Evolutionary conservation across 768 basidiomycete species (phyloP).

Genomic region (Trametes cinnabarina): DNA sequence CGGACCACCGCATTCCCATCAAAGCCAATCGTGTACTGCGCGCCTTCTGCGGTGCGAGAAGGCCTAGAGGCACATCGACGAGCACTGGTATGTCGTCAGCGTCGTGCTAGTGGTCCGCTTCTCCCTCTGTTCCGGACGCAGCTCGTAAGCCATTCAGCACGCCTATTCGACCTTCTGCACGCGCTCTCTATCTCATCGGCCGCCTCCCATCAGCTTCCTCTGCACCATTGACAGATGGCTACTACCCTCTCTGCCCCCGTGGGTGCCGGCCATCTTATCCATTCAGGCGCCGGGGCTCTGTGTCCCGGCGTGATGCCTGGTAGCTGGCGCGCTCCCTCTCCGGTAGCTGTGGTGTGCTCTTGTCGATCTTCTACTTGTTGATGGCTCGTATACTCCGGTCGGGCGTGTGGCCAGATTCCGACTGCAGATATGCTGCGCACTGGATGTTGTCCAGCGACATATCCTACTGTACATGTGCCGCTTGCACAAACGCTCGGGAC

Average conservation of each 20-base stretch:
- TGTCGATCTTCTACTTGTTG: constrained; percentile 5
- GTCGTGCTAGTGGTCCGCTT: constrained; percentile 5
- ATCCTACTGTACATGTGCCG: neutral
- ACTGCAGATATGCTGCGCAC: neutral
- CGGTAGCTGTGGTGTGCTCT: neutral
- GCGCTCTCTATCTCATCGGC: constrained; percentile 3
- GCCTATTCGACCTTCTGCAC: neutral
- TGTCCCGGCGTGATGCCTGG: constrained; percentile 2
- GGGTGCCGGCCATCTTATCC: constrained; percentile 10
- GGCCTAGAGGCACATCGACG: neutral
- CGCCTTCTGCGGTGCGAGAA: constrained; percentile 8
- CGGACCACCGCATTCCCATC: constrained; percentile 11
- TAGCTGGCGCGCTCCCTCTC: neutral
- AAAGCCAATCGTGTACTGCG: neutral
- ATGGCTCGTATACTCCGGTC: neutral
- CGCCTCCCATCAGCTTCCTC: constrained; percentile 11
- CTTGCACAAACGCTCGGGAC: neutral
- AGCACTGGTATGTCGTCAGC: constrained; percentile 19
- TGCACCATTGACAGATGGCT: constrained; percentile 16
- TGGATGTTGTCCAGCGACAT: neutral
- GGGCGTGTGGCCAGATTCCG: neutral
- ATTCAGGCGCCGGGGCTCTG: neutral
- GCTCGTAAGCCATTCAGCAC: neutral
- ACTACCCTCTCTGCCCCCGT: constrained; percentile 17
- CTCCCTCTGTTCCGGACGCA: neutral